Evolutionary conservation across 139 green algal genomes (phyloP), one percentile per base, ranked within the genome.

Genomic region (Chlorella sp.): DNA sequence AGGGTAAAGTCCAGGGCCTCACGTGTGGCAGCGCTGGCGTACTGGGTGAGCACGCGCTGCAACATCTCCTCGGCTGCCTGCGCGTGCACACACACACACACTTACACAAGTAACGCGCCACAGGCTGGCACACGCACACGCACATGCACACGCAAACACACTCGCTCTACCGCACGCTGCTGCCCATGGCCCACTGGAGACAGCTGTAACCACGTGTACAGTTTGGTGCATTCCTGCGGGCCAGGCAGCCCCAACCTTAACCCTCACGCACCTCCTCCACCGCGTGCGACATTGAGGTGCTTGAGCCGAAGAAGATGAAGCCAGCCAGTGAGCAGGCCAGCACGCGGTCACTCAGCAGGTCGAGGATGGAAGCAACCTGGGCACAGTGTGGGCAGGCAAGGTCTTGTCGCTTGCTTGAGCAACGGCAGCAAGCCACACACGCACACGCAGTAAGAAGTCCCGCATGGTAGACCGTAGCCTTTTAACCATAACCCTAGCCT

Each of bases 271-370:
- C 62, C 66, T 80, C 29, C 61, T 80, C 42, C 49, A 93, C 84
- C 62, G 84, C 75, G 33, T 84, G 76, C 3, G 73, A 75, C 42
- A 95, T 80, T 0, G 79, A 76, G 14, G 90, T 86, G 31, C 70
- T 83, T 63, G 34, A 78, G 17, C 90, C 91, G 69, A 96, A 96
- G 83, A 96, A 96, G 20, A 95, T 78, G 78, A 90, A 96, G 32
- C 91, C 91, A 3, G 67, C 72, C n/a, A 94, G 76, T 1, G 76
- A 62, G 27, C 90, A 75, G 5, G 85, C 81, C 2, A 76, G 86
- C 49, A 88, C 73, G 63, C 80, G 82, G 3, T 60, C 33, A 0
- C 50, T 31, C 55, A 82, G 49, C 72, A 82, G 35, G 14, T 79
- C 74, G 55, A 79, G 67, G 67, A 74, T 24, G 4, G 66, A 50